A percentile compares a stretch with the other conserved stretches of the same genome.
These are phyloP conservation scores for Ogataea angusta DNA, from an alignment of 805 yeast genomes.

Conservation along the genomic window DNA sequence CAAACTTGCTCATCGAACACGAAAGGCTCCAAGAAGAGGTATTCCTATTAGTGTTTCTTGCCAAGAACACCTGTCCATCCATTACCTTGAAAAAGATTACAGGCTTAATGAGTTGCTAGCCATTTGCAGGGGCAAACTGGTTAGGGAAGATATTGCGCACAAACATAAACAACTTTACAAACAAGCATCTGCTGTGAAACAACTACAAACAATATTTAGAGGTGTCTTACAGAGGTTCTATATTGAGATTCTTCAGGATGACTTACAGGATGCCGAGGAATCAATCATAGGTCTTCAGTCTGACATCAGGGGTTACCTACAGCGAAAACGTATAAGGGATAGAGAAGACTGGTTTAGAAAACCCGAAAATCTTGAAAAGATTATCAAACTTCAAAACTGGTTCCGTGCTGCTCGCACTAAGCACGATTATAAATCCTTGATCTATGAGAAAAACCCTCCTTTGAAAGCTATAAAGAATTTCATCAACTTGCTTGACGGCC, in stretches of 20 bases:
- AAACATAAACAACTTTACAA: slow-evolving; percentile 19
- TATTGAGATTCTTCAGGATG: slow-evolving; percentile 51
- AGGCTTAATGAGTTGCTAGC: slow-evolving; percentile 40
- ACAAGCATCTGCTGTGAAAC: slow-evolving; percentile 32
- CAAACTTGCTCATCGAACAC: slow-evolving; percentile 1
- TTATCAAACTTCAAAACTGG: slow-evolving; percentile 70
- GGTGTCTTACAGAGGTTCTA: slow-evolving; percentile 62
- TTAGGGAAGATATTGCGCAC: slow-evolving; percentile 30
- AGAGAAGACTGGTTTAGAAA: slow-evolving; percentile 46
- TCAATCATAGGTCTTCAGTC: slow-evolving; percentile 52
- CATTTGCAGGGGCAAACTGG: slow-evolving; percentile 40
- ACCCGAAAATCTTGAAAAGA: slow-evolving; percentile 48
- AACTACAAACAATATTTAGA: slow-evolving; percentile 56
- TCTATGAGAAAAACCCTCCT: slow-evolving; percentile 72
- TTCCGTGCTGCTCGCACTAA: slow-evolving; percentile 67
- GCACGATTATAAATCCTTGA: slow-evolving; percentile 68
- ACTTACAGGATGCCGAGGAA: slow-evolving; percentile 43
- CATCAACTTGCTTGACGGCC: slow-evolving; percentile 65
- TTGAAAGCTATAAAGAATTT: slow-evolving; percentile 72
- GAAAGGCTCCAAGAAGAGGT: not conserved
- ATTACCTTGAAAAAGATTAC: slow-evolving; percentile 4
- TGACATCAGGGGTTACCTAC: slow-evolving; percentile 43
- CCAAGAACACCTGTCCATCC: slow-evolving; percentile 6
- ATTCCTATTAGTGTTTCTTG: slow-evolving; percentile 3
- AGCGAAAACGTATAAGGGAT: slow-evolving; percentile 37